Conservation (phyloP, 2,329 filamentous ascomycete species). For the Rhytidhysteron rufulum region DNA sequence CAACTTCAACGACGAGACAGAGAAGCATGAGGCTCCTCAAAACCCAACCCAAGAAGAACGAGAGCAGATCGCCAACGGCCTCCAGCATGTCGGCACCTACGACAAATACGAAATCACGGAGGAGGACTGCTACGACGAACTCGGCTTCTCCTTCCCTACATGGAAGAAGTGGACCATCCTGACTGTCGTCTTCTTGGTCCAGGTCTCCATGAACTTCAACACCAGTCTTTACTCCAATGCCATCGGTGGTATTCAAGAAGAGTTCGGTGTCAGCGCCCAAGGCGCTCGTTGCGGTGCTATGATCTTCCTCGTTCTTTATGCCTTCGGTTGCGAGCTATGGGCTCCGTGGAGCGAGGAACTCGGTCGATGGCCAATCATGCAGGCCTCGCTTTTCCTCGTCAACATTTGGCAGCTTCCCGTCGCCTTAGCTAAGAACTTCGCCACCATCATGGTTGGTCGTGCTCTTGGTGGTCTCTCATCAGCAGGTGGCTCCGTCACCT, state of each 20-base stretch:
- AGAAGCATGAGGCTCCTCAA: conserved; percentile 1
- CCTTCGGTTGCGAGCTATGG: conserved; percentile 85
- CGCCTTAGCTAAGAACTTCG: conserved; percentile 69
- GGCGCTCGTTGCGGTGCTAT: conserved; percentile 70
- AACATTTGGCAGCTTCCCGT: conserved; percentile 68
- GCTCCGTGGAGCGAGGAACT: conserved; percentile 84
- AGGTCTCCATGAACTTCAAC: conserved; percentile 59
- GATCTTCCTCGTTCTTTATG: conserved; percentile 75
- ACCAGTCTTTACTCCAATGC: conserved; percentile 54
- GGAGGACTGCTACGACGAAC: conserved; percentile 47
- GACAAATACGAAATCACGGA: conserved; percentile 49
- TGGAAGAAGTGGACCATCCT: conserved; percentile 55
- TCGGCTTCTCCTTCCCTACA: conserved; percentile 47
- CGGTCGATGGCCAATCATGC: conserved; percentile 71
- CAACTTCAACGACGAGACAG: conserved; percentile 1
- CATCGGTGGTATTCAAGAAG: conserved; percentile 50
- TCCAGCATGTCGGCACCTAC: conserved; percentile 32
- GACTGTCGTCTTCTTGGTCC: conserved; percentile 50
- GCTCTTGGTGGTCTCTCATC: conserved; percentile 44
- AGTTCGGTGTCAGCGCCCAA: conserved; percentile 66
- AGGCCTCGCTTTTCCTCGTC: conserved; percentile 68
- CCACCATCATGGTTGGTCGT: conserved; percentile 62
- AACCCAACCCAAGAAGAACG: not conserved
- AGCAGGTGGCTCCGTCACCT: conserved; percentile 61
- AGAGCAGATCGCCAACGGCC: not conserved